phyloP scores from a whole-genome alignment of 164 flowering plant genomes.

The Magnolia sinica region DNA sequence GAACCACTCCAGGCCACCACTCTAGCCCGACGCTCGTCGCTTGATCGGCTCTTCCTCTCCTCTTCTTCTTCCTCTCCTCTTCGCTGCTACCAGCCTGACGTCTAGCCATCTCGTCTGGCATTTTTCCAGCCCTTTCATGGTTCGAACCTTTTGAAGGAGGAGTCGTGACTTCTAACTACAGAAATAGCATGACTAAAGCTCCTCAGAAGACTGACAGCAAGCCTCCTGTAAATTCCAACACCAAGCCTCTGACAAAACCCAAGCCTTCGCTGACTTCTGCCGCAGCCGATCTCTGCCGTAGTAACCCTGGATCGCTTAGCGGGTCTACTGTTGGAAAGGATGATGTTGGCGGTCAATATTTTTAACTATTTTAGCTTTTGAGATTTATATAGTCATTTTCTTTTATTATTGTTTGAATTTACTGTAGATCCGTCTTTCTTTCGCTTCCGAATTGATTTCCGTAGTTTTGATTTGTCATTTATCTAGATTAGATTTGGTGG shows the following conservation, averaged over 20 bases:
- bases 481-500: not conserved
- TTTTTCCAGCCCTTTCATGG: not conserved
- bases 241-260: constrained; percentile 3
- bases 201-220: constrained; percentile 2
- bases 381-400: not conserved
- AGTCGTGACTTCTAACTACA: constrained; percentile 1
- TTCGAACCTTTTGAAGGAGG: not conserved
- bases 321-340: not conserved
- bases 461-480: not conserved
- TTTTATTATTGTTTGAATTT: not conserved
- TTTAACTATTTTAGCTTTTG: not conserved
- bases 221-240: not conserved
- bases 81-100: too few relatives aligned
- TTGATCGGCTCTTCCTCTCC: too few relatives aligned
- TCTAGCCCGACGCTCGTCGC: too few relatives aligned
- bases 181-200: constrained; percentile 2
- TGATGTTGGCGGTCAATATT: constrained; percentile 9
- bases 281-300: constrained; percentile 1
- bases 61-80: too few relatives aligned
- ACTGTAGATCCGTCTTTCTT: not conserved
- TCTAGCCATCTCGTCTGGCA: too few relatives aligned
- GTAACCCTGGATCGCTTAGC: not conserved
- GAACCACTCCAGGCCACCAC: too few relatives aligned
- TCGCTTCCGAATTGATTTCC: constrained; percentile 3
- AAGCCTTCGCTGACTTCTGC: not conserved